These are phyloP conservation scores for Calonectria naviculata DNA, from an alignment of 2,329 filamentous ascomycete genomes.

Conservation along the genomic window DNA sequence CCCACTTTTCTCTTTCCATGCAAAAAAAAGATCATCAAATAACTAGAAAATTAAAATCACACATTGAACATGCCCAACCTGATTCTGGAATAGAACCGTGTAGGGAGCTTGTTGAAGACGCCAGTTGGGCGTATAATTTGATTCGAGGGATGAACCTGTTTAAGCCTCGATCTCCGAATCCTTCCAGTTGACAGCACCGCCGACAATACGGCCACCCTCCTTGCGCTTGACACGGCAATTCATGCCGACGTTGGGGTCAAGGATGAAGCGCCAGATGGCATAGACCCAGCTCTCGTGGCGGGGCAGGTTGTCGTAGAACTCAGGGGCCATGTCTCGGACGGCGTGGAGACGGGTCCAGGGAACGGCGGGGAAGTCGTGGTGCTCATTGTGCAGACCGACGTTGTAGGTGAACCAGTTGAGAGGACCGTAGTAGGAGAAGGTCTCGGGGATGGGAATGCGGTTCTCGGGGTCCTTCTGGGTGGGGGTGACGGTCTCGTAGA, in stretches of 20 bases:
- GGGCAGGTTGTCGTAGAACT: slow-evolving; percentile 93
- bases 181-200: slow-evolving; percentile 68
- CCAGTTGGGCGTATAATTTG: neutral
- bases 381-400: slow-evolving; percentile 97
- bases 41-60: slow-evolving; percentile 10
- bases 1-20: slow-evolving; percentile 15
- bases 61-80: neutral
- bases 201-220: slow-evolving; percentile 75
- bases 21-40: neutral
- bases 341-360: slow-evolving; percentile 90
- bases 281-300: slow-evolving; percentile 90
- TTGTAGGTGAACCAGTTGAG: slow-evolving; percentile 97
- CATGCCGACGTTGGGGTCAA: slow-evolving; percentile 88
- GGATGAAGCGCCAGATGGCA: slow-evolving; percentile 96
- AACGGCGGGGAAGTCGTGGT: slow-evolving; percentile 97
- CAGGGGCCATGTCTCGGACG: slow-evolving; percentile 82
- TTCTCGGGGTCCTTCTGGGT: slow-evolving; percentile 68
- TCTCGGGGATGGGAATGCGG: slow-evolving; percentile 82
- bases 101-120: neutral
- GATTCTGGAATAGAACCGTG: neutral
- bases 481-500: slow-evolving; percentile 74
- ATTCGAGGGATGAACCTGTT: slow-evolving; percentile 12
- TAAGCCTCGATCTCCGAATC: slow-evolving; percentile 76
- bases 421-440: slow-evolving; percentile 95
- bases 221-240: slow-evolving; percentile 94